Percentiles rank a stretch among this genome's conserved stretches.
Evolutionary conservation across 75 land plant genomes (phyloP).

Genomic region (Sequoiadendron giganteum): DNA sequence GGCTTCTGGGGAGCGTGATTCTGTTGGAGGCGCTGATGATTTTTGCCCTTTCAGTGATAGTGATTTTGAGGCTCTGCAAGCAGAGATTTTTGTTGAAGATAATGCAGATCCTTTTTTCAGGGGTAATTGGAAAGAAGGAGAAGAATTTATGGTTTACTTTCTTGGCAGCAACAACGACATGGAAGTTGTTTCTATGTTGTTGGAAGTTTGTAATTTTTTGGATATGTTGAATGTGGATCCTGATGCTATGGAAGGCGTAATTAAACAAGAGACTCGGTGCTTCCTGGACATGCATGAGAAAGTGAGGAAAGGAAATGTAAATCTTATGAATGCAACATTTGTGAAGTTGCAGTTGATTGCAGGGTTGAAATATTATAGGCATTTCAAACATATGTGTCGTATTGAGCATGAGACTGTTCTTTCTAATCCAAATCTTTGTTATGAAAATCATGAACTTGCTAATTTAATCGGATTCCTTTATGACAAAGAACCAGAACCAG

Average conservation of each 20-base stretch:
- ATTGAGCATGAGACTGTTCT: neutral
- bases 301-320: neutral
- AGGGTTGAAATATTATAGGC: neutral
- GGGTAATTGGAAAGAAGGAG: slow-evolving; percentile 1
- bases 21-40: neutral
- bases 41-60: neutral
- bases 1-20: neutral
- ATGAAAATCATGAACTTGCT: slow-evolving; percentile 1
- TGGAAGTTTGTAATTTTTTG: neutral
- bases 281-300: neutral
- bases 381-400: neutral
- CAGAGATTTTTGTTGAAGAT: neutral
- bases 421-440: neutral
- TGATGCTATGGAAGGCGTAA: neutral
- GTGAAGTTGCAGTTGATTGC: slow-evolving; percentile 1
- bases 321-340: neutral
- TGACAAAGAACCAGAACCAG: neutral
- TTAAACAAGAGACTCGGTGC: neutral
- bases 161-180: neutral
- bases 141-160: neutral
- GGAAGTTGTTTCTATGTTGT: neutral
- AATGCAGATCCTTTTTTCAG: slow-evolving; percentile 1
- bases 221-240: neutral
- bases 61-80: neutral
- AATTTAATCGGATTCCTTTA: neutral